Conservation (phyloP, 2,329 filamentous ascomycete species). For the Trichoderma brevicompactum region DNA sequence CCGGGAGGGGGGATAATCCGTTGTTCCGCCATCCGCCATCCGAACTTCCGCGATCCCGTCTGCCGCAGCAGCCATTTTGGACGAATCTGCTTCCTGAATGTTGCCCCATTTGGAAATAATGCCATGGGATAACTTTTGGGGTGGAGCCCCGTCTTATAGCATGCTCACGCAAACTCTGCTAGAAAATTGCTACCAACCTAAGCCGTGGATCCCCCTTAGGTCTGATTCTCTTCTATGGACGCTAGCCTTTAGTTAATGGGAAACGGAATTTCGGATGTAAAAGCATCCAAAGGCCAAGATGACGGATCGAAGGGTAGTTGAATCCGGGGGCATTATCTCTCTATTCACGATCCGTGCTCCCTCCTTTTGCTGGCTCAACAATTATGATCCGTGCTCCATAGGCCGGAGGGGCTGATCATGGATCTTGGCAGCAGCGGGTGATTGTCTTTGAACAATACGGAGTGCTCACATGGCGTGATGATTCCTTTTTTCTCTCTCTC, state of each 20-base stretch:
- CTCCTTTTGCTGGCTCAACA: background rate
- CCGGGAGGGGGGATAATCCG: background rate
- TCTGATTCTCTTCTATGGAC: background rate
- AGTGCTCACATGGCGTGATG: slow-evolving; percentile 19
- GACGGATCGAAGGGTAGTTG: slow-evolving; percentile 8
- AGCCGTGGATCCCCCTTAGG: background rate
- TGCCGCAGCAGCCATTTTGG: too few relatives aligned
- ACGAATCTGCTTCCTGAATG: too few relatives aligned
- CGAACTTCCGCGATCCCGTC: slow-evolving; percentile 39
- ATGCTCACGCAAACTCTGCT: too few relatives aligned
- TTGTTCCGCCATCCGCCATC: slow-evolving; percentile 31
- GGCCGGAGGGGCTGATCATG: background rate
- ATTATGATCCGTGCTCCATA: background rate
- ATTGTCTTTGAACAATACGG: background rate
- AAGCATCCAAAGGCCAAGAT: background rate
- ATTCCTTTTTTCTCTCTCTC: background rate
- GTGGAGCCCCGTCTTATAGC: too few relatives aligned
- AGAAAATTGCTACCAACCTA: slow-evolving; percentile 8
- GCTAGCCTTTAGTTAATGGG: background rate
- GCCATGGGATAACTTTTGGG: too few relatives aligned
- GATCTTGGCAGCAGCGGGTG: background rate
- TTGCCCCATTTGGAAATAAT: too few relatives aligned
- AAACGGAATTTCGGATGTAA: slow-evolving; percentile 15
- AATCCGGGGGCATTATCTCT: background rate
- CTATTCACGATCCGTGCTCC: background rate